Evolutionary conservation across 129 eudicot species (phyloP).

Genomic region (Kitagawia praeruptora): DNA sequence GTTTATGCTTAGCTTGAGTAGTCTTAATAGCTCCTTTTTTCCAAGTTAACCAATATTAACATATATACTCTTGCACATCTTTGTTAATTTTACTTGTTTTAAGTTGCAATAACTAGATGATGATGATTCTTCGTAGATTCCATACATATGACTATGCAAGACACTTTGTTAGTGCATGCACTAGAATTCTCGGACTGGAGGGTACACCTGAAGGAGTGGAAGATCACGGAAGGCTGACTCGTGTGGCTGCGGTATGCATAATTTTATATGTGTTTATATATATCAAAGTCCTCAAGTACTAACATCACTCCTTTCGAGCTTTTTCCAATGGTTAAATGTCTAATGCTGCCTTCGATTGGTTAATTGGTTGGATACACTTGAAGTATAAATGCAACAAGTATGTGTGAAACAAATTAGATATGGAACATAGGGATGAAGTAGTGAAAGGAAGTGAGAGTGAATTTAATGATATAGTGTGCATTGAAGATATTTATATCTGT

Average conservation of each 20-base stretch:
- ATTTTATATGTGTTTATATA: neutral
- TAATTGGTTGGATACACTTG: neutral
- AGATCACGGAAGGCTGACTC: constrained; percentile 87
- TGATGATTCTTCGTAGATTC: constrained; percentile 38
- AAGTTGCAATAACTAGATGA: neutral
- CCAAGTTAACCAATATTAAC: neutral
- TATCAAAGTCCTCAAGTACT: neutral
- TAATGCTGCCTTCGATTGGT: neutral
- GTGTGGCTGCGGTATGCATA: constrained; percentile 82
- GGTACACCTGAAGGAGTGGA: constrained; percentile 99
- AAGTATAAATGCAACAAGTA: neutral
- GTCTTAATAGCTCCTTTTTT: neutral
- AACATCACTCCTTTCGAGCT: neutral
- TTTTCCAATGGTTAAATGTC: constrained; percentile 2
- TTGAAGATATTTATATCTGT: neutral
- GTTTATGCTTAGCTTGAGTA: neutral
- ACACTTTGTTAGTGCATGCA: constrained; percentile 97
- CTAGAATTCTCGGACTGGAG: constrained; percentile 93
- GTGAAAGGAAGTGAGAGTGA: neutral
- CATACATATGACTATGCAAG: constrained; percentile 96
- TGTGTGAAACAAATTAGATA: neutral
- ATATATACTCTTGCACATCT: neutral
- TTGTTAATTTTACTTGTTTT: neutral
- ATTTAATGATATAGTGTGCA: neutral
- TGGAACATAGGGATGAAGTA: neutral